Evolutionary conservation across 2,329 filamentous ascomycete species (phyloP).

Genomic region (Aspergillus sp.): DNA sequence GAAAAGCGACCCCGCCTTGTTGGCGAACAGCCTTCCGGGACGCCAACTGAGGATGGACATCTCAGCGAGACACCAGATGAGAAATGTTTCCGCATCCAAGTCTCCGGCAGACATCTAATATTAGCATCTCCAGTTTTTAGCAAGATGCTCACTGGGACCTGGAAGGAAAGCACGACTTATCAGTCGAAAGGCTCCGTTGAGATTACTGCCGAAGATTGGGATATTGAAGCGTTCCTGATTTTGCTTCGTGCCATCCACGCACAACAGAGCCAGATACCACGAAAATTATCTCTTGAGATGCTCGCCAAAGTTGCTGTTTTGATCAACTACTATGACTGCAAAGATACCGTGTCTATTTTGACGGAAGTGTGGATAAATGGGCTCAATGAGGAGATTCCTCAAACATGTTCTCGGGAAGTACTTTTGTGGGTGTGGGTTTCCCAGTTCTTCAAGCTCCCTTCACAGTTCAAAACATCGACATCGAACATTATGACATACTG

Average conservation of each 20-base stretch:
- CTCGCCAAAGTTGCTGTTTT: constrained; percentile 27
- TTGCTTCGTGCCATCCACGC: constrained; percentile 25
- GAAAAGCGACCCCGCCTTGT: too few relatives aligned
- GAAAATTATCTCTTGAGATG: constrained; percentile 20
- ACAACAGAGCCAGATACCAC: constrained; percentile 17
- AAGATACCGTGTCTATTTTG: constrained; percentile 15
- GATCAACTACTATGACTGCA: constrained; percentile 29
- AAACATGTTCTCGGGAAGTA: constrained; percentile 11
- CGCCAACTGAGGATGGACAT: neutral
- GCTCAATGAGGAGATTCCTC: too few relatives aligned
- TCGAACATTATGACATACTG: too few relatives aligned
- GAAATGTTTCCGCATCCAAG: constrained; percentile 17
- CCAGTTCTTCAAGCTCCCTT: constrained; percentile 23
- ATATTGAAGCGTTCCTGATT: constrained; percentile 28
- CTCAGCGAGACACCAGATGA: neutral
- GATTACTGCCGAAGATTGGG: constrained; percentile 25
- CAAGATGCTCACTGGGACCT: constrained; percentile 18
- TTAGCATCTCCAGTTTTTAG: too few relatives aligned
- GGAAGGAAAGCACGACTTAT: too few relatives aligned
- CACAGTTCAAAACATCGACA: too few relatives aligned
- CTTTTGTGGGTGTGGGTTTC: constrained; percentile 19
- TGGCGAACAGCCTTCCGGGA: neutral
- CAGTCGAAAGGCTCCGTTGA: constrained; percentile 25
- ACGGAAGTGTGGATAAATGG: constrained; percentile 19
- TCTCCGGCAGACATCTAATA: too few relatives aligned